Evolutionary conservation across 2,329 filamentous ascomycete species (phyloP).

Genomic region (Coleophoma cylindrospora): DNA sequence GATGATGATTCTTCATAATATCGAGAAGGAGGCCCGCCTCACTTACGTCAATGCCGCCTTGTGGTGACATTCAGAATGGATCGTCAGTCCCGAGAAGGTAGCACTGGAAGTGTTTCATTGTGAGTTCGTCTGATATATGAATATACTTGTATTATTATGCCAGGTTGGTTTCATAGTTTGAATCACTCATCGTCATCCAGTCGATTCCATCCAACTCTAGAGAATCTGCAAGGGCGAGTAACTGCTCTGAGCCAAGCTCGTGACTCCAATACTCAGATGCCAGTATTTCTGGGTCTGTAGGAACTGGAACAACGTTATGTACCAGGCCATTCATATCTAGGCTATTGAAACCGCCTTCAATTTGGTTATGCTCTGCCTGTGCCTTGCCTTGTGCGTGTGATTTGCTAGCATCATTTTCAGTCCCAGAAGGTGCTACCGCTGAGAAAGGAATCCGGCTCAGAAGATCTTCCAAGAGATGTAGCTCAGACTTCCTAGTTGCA

Average conservation of each 20-base stretch:
- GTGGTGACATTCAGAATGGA: background rate
- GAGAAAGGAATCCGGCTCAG: slow-evolving; percentile 23
- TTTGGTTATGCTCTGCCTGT: background rate
- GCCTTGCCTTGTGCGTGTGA: background rate
- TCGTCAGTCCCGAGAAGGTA: background rate
- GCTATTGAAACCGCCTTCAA: background rate
- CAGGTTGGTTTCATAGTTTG: background rate
- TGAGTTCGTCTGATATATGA: background rate
- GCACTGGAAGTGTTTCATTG: background rate
- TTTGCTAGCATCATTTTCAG: background rate
- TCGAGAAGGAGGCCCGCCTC: no score
- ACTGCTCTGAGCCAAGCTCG: background rate
- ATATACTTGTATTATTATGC: background rate
- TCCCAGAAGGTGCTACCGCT: background rate
- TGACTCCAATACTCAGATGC: background rate
- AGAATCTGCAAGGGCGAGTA: background rate
- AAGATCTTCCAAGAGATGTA: slow-evolving; percentile 39
- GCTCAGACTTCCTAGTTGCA: slow-evolving; percentile 35
- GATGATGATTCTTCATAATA: no score
- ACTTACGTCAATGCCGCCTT: no score
- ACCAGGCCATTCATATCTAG: background rate
- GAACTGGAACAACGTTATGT: background rate
- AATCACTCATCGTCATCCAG: background rate
- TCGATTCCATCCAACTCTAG: background rate
- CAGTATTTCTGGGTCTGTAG: background rate